Percentiles rank a stretch among this genome's conserved stretches.
Evolutionary conservation across 2,329 filamentous ascomycete genomes (phyloP).

Genomic region (Scolecobasidium constrictum): DNA sequence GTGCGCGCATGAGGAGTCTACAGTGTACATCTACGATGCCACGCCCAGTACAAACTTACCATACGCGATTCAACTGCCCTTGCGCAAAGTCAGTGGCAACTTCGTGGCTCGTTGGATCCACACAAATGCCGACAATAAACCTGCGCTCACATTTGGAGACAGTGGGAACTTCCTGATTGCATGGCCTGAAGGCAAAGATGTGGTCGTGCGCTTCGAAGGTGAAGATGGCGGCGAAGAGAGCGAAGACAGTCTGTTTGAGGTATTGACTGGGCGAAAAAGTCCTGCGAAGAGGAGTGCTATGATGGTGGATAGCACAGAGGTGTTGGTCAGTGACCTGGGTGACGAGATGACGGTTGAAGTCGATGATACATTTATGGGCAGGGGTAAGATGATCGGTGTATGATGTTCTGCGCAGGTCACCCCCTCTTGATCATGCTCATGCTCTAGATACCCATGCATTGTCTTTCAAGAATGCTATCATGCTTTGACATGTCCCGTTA

Average conservation of each 20-base stretch:
- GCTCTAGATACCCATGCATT: too few species aligned
- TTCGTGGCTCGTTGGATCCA: constrained; percentile 20
- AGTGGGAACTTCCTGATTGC: constrained; percentile 26
- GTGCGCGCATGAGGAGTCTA: constrained; percentile 27
- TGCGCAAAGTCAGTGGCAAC: constrained; percentile 13
- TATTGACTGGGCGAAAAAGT: constrained; percentile 32
- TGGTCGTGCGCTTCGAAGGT: constrained; percentile 18
- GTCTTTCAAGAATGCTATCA: too few species aligned
- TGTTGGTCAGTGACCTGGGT: background rate
- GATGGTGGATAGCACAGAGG: background rate
- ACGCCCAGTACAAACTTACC: constrained; percentile 6
- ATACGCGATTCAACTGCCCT: constrained; percentile 12
- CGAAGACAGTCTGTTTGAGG: constrained; percentile 37
- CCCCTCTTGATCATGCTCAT: too few species aligned
- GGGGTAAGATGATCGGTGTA: background rate
- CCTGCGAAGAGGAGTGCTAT: constrained; percentile 1
- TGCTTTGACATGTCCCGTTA: too few species aligned
- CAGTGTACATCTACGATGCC: constrained; percentile 28
- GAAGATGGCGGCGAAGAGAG: constrained; percentile 14
- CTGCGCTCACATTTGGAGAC: constrained; percentile 25
- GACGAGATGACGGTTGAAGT: constrained; percentile 3
- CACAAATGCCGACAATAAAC: constrained; percentile 19
- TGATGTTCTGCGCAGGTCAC: too few species aligned
- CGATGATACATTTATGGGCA: constrained; percentile 9
- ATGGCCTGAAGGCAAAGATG: constrained; percentile 30